Evolutionary conservation across 805 yeast genomes (phyloP).

Genomic region (Metschnikowia proteae): DNA sequence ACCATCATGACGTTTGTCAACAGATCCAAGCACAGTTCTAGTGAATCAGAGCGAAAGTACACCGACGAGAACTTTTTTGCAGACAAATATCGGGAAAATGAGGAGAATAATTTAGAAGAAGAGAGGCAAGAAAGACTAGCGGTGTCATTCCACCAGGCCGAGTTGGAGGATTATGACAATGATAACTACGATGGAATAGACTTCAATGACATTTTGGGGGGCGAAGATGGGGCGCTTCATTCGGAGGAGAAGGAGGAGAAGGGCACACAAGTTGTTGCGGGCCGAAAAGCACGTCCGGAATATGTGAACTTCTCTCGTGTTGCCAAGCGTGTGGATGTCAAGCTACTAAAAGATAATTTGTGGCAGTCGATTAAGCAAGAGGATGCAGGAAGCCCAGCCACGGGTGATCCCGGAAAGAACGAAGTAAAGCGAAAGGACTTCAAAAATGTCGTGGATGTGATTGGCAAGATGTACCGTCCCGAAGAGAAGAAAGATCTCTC

Average conservation of each 20-base stretch:
- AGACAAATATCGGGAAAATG: constrained; percentile 43
- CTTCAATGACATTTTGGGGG: constrained; percentile 42
- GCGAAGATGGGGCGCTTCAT: constrained; percentile 17
- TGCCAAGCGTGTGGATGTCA: constrained; percentile 78
- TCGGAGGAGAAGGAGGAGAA: constrained; percentile 13
- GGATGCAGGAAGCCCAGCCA: constrained; percentile 7
- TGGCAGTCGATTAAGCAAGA: constrained; percentile 54
- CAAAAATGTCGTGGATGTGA: constrained; percentile 43
- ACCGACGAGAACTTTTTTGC: constrained; percentile 77
- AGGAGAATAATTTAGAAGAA: constrained; percentile 24
- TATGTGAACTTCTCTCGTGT: constrained; percentile 59
- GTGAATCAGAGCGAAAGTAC: constrained; percentile 22
- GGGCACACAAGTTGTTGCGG: constrained; percentile 20
- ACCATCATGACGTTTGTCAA: constrained; percentile 29
- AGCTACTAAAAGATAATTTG: constrained; percentile 64
- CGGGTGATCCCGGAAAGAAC: constrained; percentile 16
- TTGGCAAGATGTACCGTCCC: constrained; percentile 50
- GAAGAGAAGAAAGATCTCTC: constrained; percentile 65
- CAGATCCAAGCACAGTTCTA: constrained; percentile 1
- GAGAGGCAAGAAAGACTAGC: constrained; percentile 36
- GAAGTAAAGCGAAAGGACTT: constrained; percentile 35
- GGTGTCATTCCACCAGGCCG: constrained; percentile 38
- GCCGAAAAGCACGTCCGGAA: constrained; percentile 34
- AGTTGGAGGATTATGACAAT: constrained; percentile 37
- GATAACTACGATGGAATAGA: constrained; percentile 39